phyloP scores from a whole-genome alignment of 2,329 filamentous ascomycete genomes.

The Phialemoniopsis sp. region DNA sequence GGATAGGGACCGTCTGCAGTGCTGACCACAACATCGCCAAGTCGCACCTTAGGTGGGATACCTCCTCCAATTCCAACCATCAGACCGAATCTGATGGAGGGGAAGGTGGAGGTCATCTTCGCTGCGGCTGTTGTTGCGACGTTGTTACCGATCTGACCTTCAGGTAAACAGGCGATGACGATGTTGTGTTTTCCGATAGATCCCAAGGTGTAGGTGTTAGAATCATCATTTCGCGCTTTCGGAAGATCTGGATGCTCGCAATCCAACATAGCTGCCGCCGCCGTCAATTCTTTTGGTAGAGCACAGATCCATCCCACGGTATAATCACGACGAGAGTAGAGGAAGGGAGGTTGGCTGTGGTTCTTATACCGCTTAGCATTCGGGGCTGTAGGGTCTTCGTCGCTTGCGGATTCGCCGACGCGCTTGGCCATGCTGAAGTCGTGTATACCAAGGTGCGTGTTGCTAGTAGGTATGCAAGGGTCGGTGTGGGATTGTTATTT shows the following conservation, averaged over 20 bases:
- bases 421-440: too few species aligned
- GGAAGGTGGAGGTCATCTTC: constrained; percentile 22
- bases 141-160: constrained; percentile 16
- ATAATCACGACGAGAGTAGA: background rate
- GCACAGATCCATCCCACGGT: constrained; percentile 7
- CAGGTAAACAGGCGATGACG: constrained; percentile 22
- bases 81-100: constrained; percentile 20
- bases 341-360: too few species aligned
- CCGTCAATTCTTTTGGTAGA: constrained; percentile 5
- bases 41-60: constrained; percentile 26
- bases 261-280: constrained; percentile 8
- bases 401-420: too few species aligned
- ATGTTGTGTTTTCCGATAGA: constrained; percentile 26
- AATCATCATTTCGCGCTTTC: constrained; percentile 13
- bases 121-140: constrained; percentile 19
- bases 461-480: too few species aligned
- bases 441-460: too few species aligned
- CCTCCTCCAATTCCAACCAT: constrained; percentile 30
- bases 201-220: constrained; percentile 24
- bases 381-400: too few species aligned
- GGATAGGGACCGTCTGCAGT: constrained; percentile 8
- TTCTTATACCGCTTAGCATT: too few species aligned
- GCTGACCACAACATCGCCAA: constrained; percentile 25
- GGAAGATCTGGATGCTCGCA: constrained; percentile 6
- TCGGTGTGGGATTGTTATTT: too few species aligned